Evolutionary conservation across 345 rosid species (phyloP), one percentile per base, ranked within the genome.

Genomic region (Acer saccharum): DNA sequence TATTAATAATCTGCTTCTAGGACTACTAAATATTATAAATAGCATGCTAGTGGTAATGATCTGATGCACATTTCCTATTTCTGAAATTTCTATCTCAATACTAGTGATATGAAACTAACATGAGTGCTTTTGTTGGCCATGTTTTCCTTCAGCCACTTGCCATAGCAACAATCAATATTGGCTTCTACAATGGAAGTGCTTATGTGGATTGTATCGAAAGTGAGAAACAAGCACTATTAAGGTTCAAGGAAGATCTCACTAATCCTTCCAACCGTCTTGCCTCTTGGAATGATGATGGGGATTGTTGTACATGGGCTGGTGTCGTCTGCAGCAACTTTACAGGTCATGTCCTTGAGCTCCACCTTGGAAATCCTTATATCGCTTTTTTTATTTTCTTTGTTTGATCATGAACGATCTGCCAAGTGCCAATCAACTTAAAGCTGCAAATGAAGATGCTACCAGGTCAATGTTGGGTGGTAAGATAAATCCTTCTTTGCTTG

Each of bases 151-250:
- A 17, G 52, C n/a, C 39, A 18, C 46, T 66, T 35, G 7, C 44
- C 11, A 35, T 66, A 39, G 4, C 69, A 66, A 66, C 69, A 23
- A 6, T 32, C 20, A 35, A n/a, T 7, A 16, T 66, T 12, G 39
- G 70, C 50, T 39, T 66, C 46, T 66, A 25, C 25, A 7, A 10
- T 8, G 70, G 50, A 66, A 35, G 70, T 5, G 17, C 70, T 66
- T 4, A 6, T 25, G 43, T 13, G 32, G 8, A 43, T 7, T 66
- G 70, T 20, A 8, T 66, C 18, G 70, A 16, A 10, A 66, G 16
- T 39, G 70, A 66, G 52, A 66, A 2, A 66, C 12, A 66, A 39
- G 70, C 70, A 66, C 50, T 66, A 9, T 39, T 39, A 39, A 66
- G 21, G 70, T 66, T 66, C 70, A 66, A 66, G 48, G 10, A 66